These are phyloP conservation scores for Collybiopsis luxurians DNA, from an alignment of 768 basidiomycete genomes.

Conservation along the genomic window DNA sequence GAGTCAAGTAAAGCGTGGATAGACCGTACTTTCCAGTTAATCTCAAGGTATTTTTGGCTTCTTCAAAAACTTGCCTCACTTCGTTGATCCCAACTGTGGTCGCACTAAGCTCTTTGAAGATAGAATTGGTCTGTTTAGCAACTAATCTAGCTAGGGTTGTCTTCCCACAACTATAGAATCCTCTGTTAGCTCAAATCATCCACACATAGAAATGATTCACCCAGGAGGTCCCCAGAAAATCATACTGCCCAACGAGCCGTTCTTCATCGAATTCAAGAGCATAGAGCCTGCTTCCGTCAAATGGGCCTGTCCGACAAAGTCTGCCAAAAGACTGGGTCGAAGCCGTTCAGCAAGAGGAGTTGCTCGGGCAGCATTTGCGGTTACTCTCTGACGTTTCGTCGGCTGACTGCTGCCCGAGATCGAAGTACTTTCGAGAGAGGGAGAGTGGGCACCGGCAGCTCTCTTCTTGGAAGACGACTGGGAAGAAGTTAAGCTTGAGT, in stretches of 20 bases:
- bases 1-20: constrained; percentile 1
- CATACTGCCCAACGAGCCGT: constrained; percentile 53
- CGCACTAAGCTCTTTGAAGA: constrained; percentile 79
- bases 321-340: constrained; percentile 58
- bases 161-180: constrained; percentile 55
- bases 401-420: not conserved
- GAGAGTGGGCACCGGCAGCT: constrained; percentile 7
- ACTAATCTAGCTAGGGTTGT: constrained; percentile 75
- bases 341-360: constrained; percentile 71
- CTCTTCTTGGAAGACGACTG: constrained; percentile 15
- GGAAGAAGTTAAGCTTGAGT: not conserved
- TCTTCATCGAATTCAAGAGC: constrained; percentile 50
- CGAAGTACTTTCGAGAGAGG: not conserved
- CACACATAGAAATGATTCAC: constrained; percentile 25
- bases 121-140: constrained; percentile 52
- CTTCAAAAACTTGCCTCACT: constrained; percentile 70
- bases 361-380: constrained; percentile 26
- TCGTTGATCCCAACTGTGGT: constrained; percentile 68
- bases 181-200: not conserved
- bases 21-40: constrained; percentile 57
- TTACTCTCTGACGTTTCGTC: constrained; percentile 18
- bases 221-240: constrained; percentile 80
- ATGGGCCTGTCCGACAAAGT: constrained; percentile 73
- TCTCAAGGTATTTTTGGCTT: constrained; percentile 64
- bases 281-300: constrained; percentile 56